Evolutionary conservation across 1,139 yeast genomes (phyloP).

Genomic region (Nakaseomyces glabratus): DNA sequence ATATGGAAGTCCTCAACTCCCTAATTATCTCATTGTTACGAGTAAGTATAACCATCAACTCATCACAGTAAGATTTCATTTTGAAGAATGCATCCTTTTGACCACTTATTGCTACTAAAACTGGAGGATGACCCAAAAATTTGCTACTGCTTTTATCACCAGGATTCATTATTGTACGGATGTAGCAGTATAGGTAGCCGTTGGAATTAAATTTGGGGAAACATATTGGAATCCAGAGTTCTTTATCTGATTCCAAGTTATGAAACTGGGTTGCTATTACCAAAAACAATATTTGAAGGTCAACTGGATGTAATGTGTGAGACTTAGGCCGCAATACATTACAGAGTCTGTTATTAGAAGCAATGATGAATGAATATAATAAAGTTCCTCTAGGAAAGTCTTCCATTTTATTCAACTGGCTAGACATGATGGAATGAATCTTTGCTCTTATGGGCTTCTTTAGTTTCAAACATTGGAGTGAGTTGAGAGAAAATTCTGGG

Average conservation of each 20-base stretch:
- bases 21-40: conserved; percentile 31
- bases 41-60: conserved; percentile 34
- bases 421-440: conserved; percentile 29
- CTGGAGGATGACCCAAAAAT: not conserved
- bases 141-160: conserved; percentile 28
- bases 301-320: conserved; percentile 64
- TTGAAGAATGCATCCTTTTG: conserved; percentile 75
- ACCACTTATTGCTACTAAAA: conserved; percentile 64
- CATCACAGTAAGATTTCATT: conserved; percentile 51
- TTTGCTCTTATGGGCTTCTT: conserved; percentile 39
- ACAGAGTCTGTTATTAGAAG: conserved; percentile 46
- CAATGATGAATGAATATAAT: conserved; percentile 53
- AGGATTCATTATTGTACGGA: conserved; percentile 44
- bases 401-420: conserved; percentile 17
- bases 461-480: conserved; percentile 49
- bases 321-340: conserved; percentile 54
- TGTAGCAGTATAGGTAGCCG: conserved; percentile 79
- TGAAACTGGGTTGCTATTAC: conserved; percentile 44
- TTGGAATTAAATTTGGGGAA: conserved; percentile 80
- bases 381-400: conserved; percentile 32
- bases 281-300: conserved; percentile 53
- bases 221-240: conserved; percentile 90
- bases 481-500: conserved; percentile 51
- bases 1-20: conserved; percentile 27
- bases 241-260: conserved; percentile 40